Evolutionary conservation across 108 stramenopile species (phyloP), one percentile per base, ranked within the genome.

Genomic region (Schizochytrium sp.): DNA sequence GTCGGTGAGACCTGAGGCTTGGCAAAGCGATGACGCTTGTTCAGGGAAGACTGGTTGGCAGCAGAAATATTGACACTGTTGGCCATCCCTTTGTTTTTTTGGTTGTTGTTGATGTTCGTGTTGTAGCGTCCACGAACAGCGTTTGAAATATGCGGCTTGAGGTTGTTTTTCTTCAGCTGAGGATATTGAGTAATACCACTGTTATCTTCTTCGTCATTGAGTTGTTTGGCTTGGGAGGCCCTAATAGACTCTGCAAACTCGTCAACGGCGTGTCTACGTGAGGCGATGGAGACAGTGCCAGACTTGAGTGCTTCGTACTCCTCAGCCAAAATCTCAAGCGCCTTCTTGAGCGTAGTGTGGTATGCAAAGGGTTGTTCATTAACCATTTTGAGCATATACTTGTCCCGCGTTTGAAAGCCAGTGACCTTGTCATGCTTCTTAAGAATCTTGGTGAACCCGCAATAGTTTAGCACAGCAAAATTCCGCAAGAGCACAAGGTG

Each of bases 381-480:
- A 40, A 83, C 76, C 7, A 83, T 83, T 13, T 55, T 49, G 50
- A 83, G 93, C 97, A 97, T 97, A 89, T 96, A 97, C 56, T 96
- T 95, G 53, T 90, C 92, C 41, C 94, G 61, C 28, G 96, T 97
- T 44, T 92, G 87, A 61, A 94, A 97, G 72, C 97, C 96, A 3
- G 98, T 97, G 59, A 95, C 91, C 91, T 98, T 99, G 95, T 99
- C 98, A 92, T 99, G 98, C 93, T 99, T 99, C 95, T 99, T 99
- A 61, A 99, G 91, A 72, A 98, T 98, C 93, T 99, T 99, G 87
- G 92, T 96, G 93, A 98, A 97, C 69, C 95, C 95, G 90, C 97
- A 98, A 91, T 98, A 99, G 28, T 97, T 99, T 97, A 99, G 98
- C 88, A 99, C 98, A 40, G 98, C 98, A 89, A 94, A 99, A 46